A percentile compares a stretch with the other conserved stretches of the same genome.
Evolutionary conservation across 257 asterid species (phyloP).

Genomic region (Solanum bulbocastanum): DNA sequence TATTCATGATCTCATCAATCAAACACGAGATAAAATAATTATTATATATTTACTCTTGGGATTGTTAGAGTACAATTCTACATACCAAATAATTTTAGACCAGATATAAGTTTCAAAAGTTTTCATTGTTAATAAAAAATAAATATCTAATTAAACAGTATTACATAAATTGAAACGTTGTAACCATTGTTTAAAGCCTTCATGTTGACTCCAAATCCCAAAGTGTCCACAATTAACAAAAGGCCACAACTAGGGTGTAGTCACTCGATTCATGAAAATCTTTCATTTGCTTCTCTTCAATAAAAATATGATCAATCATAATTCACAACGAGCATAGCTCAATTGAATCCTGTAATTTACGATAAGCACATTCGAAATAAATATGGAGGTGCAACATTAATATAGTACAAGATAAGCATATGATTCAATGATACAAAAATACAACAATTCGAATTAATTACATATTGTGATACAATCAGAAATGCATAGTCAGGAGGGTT

Average conservation of each 20-base stretch:
- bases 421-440: not conserved
- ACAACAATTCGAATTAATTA: not conserved
- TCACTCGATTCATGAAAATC: not conserved
- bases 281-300: not conserved
- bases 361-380: not conserved
- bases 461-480: not conserved
- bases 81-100: not conserved
- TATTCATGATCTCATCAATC: not conserved
- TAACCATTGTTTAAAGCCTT: too few relatives aligned
- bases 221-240: not conserved
- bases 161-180: not conserved
- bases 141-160: not conserved
- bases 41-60: not conserved
- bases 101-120: not conserved
- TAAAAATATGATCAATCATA: not conserved
- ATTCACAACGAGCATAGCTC: not conserved
- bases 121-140: fast-evolving
- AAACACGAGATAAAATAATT: too few relatives aligned
- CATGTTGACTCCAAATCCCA: too few relatives aligned
- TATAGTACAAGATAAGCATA: not conserved
- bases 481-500: not conserved
- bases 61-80: not conserved
- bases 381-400: not conserved
- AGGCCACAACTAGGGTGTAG: not conserved
- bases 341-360: not conserved